Evolutionary conservation across 73 alveolate species (phyloP).

Genomic region (Blepharisma japonicum): DNA sequence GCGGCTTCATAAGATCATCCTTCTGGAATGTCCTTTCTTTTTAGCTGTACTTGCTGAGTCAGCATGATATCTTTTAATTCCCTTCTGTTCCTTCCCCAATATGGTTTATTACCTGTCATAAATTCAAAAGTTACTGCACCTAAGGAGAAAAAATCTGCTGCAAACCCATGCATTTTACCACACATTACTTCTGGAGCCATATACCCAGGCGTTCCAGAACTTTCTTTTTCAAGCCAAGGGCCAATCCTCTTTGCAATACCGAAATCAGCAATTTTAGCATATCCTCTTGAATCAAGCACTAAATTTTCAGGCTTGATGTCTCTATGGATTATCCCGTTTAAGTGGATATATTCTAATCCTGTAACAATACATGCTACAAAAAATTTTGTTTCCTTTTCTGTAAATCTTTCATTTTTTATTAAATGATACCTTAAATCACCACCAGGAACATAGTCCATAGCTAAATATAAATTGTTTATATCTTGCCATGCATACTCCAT

Average conservation of each 20-base stretch:
- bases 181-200: constrained; percentile 87
- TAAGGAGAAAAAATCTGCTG: constrained; percentile 82
- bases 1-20: constrained; percentile 78
- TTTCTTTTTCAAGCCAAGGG: constrained; percentile 61
- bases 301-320: constrained; percentile 90
- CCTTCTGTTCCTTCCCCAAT: background rate
- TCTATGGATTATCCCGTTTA: constrained; percentile 74
- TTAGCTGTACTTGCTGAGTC: constrained; percentile 59
- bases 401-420: constrained; percentile 57
- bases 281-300: constrained; percentile 75
- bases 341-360: constrained; percentile 81
- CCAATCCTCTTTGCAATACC: constrained; percentile 76
- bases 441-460: constrained; percentile 73
- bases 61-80: constrained; percentile 36
- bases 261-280: constrained; percentile 73
- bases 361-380: constrained; percentile 76
- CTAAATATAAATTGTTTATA: constrained; percentile 68
- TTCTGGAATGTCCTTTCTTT: constrained; percentile 58
- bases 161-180: constrained; percentile 71
- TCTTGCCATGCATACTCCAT: constrained; percentile 86
- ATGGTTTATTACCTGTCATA: constrained; percentile 57
- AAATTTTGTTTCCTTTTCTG: constrained; percentile 76
- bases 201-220: constrained; percentile 91
- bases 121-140: constrained; percentile 85
- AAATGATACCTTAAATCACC: constrained; percentile 87